phyloP scores from a whole-genome alignment of 495 filamentous ascomycete species.

The Lophiotrema nucula region DNA sequence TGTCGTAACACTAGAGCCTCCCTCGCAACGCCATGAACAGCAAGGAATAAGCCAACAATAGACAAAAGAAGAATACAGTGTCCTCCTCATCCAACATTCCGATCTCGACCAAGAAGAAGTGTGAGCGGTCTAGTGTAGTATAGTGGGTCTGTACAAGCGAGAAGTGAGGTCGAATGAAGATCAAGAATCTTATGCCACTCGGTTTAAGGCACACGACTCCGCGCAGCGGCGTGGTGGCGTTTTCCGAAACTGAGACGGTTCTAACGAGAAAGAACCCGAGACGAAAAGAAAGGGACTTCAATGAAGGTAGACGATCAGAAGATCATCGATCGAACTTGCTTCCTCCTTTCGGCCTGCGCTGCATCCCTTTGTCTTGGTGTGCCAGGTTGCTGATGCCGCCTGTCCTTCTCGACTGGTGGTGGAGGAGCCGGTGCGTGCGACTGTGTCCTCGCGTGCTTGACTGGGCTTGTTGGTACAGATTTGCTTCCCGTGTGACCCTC shows the following conservation, averaged over 20 bases:
- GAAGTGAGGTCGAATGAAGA: not conserved
- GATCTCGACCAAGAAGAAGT: not conserved
- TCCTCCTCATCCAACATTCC: not conserved
- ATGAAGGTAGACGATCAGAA: constrained; percentile 18
- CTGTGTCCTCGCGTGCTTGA: constrained; percentile 29
- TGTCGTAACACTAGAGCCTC: not conserved
- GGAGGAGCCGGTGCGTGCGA: constrained; percentile 17
- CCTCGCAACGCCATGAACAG: not conserved
- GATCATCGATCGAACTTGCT: constrained; percentile 37
- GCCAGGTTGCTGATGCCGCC: constrained; percentile 1
- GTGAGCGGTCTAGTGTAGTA: not conserved
- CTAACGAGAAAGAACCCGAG: not conserved
- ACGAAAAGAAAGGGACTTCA: not conserved
- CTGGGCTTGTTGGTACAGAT: constrained; percentile 32
- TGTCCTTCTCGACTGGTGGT: constrained; percentile 30
- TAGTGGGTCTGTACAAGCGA: not conserved
- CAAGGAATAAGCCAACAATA: not conserved
- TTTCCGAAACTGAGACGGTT: no score
- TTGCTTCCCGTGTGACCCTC: constrained; percentile 8
- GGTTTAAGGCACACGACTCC: not conserved
- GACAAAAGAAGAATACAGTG: not conserved
- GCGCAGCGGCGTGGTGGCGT: no score
- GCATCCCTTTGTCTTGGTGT: constrained; percentile 1
- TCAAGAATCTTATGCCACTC: not conserved
- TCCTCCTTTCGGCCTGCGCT: constrained; percentile 8